Percentiles rank a stretch among this genome's conserved stretches.
Evolutionary conservation across 1,284 basidiomycete genomes (phyloP).

Genomic region (Heterobasidion irregulare): DNA sequence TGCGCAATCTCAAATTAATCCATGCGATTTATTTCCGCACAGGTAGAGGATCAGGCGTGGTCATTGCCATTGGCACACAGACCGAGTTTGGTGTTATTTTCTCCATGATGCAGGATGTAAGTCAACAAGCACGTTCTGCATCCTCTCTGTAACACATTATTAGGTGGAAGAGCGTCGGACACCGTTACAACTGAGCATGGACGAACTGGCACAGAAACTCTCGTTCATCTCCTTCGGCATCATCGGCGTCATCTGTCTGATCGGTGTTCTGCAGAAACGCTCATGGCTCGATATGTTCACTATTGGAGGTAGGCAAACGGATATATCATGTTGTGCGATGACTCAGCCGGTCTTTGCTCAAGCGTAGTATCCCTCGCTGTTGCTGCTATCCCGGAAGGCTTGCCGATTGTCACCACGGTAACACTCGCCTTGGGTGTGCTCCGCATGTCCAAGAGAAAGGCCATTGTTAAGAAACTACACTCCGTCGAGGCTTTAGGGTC

Average conservation of each 20-base stretch:
- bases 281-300: slow-evolving; percentile 98
- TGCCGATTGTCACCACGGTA: slow-evolving; percentile 96
- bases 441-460: slow-evolving; percentile 90
- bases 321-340: background rate
- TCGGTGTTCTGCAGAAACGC: slow-evolving; percentile 83
- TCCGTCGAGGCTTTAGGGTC: slow-evolving; percentile 92
- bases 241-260: slow-evolving; percentile 89
- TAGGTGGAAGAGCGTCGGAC: slow-evolving; percentile 91
- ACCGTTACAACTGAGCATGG: slow-evolving; percentile 92
- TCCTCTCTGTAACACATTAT: background rate
- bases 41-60: slow-evolving; percentile 83
- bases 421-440: slow-evolving; percentile 93
- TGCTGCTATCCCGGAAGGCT: slow-evolving; percentile 93
- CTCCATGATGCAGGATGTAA: slow-evolving; percentile 94
- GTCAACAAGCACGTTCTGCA: slow-evolving; percentile 16
- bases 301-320: slow-evolving; percentile 67
- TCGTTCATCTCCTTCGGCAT: slow-evolving; percentile 87
- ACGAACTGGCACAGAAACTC: slow-evolving; percentile 90
- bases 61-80: slow-evolving; percentile 83
- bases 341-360: slow-evolving; percentile 11
- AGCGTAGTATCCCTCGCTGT: slow-evolving; percentile 87
- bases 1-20: background rate
- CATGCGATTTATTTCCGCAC: background rate
- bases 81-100: slow-evolving; percentile 98
- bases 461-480: slow-evolving; percentile 95